phyloP scores from a whole-genome alignment of 495 filamentous ascomycete species.

The Aspergillus haitiensis region DNA sequence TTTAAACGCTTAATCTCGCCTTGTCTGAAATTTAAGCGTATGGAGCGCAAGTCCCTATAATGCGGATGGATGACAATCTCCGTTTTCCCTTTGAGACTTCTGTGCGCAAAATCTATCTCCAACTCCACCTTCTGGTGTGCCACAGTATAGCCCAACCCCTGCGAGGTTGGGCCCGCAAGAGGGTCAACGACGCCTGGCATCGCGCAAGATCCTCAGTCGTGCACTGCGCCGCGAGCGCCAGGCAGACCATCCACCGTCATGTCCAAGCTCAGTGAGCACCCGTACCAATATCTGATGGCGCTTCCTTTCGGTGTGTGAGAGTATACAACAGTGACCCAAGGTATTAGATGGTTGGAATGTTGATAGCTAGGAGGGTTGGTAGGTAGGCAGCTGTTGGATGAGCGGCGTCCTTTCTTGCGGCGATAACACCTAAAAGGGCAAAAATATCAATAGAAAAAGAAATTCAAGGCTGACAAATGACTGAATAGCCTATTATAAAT shows the following conservation, averaged over 20 bases:
- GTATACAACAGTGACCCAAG: not conserved
- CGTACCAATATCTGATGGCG: constrained; percentile 6
- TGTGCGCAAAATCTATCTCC: constrained; percentile 78
- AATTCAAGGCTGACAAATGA: not conserved
- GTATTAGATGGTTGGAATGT: not conserved
- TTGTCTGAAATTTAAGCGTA: constrained; percentile 84
- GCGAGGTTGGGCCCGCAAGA: constrained; percentile 33
- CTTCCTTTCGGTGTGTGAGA: not conserved
- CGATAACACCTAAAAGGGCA: not conserved
- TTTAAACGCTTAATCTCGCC: constrained; percentile 68
- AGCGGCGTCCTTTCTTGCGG: not conserved
- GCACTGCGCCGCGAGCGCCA: constrained; percentile 46
- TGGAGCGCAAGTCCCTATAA: constrained; percentile 61
- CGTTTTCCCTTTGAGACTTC: constrained; percentile 73
- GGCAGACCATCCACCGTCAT: constrained; percentile 44
- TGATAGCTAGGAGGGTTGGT: not conserved
- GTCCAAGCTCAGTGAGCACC: constrained; percentile 31
- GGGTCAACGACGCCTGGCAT: constrained; percentile 52
- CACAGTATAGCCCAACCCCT: constrained; percentile 57
- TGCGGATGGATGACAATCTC: constrained; percentile 77
- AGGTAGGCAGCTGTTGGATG: constrained; percentile 1
- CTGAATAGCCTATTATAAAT: not conserved
- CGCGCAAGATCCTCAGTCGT: constrained; percentile 41
- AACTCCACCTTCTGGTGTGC: constrained; percentile 83
- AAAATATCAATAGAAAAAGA: not conserved